Evolutionary conservation across 148 eudicot genomes (phyloP), one percentile per base, ranked within the genome.

Genomic region (Euryodendron excelsum): DNA sequence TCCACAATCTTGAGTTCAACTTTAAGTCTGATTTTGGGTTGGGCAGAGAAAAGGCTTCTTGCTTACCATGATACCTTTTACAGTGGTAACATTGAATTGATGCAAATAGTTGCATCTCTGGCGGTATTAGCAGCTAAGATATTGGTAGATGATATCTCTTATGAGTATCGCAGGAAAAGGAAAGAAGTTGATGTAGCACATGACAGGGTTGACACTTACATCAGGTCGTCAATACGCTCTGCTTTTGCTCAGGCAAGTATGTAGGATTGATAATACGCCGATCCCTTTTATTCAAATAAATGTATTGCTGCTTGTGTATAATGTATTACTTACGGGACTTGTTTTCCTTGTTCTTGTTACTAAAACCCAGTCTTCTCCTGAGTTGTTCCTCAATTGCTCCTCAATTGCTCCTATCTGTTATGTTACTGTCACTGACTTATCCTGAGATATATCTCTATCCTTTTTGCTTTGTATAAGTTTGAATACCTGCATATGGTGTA

Each of bases 41-140:
- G 99, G 99, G 88, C 92, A 36, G 99, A 91, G 79, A 88, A 87
- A 80, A 89, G 81, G 78, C 92, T 96, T 80, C 78, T 84, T 50
- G 79, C 89, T 50, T 96, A 93, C 84, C 98, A 96, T 85, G 94
- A 90, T 33, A 79, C 83, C 1, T 96, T 96, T 83, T 80, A 85
- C 55, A 78, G 89, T 68, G 79, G 82, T 73, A 92, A 87, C 74
- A 72, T 91, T 47, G 88, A 89, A 50, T 76, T 85, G 62, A 90
- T 96, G 99, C 91, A 89, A 73, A 84, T 80, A 86, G 85, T 89
- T 79, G 81, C 87, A 73, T 90, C 94, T 48, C 67, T 96, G 70
- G 91, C 91, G 0, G 82, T 90, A 41, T 79, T 86, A 61, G 82
- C 95, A 47, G 92, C 97, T 39, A 91, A 85, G 69, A 68, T 91